Evolutionary conservation across 2,329 filamentous ascomycete genomes (phyloP).

Genomic region (Hypoxylon sp.): DNA sequence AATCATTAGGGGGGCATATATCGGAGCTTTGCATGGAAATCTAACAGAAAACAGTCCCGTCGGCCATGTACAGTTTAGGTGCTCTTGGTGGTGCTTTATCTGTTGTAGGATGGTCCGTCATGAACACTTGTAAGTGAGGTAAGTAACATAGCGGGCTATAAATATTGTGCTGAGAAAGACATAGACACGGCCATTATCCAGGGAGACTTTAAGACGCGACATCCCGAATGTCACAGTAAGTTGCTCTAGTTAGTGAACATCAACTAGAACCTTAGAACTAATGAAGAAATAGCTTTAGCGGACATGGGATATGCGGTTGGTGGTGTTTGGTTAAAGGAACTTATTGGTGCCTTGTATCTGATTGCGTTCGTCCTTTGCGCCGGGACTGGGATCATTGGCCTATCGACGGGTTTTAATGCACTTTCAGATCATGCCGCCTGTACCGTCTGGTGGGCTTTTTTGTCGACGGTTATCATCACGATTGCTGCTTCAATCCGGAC

Average conservation of each 20-base stretch:
- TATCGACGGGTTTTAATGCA: conserved; percentile 72
- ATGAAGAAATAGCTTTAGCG: conserved; percentile 24
- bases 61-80: conserved; percentile 49
- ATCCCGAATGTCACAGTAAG: conserved; percentile 47
- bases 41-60: conserved; percentile 45
- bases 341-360: conserved; percentile 70
- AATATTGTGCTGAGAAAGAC: neutral
- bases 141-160: conserved; percentile 8
- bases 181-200: conserved; percentile 45
- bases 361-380: conserved; percentile 70
- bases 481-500: conserved; percentile 67
- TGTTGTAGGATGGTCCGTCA: conserved; percentile 47
- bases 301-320: conserved; percentile 62
- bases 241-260: neutral
- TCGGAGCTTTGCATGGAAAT: neutral
- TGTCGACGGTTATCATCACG: conserved; percentile 64
- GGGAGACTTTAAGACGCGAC: conserved; percentile 47
- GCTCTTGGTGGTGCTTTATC: conserved; percentile 49
- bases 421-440: conserved; percentile 71
- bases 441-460: conserved; percentile 70
- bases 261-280: neutral
- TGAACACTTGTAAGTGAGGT: conserved; percentile 47
- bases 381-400: conserved; percentile 71
- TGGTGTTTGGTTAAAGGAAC: conserved; percentile 65
- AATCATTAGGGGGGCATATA: neutral